Evolutionary conservation across 2,329 filamentous ascomycete genomes (phyloP), one percentile per base, ranked within the genome.

Genomic region (Colletotrichum brevisporum): DNA sequence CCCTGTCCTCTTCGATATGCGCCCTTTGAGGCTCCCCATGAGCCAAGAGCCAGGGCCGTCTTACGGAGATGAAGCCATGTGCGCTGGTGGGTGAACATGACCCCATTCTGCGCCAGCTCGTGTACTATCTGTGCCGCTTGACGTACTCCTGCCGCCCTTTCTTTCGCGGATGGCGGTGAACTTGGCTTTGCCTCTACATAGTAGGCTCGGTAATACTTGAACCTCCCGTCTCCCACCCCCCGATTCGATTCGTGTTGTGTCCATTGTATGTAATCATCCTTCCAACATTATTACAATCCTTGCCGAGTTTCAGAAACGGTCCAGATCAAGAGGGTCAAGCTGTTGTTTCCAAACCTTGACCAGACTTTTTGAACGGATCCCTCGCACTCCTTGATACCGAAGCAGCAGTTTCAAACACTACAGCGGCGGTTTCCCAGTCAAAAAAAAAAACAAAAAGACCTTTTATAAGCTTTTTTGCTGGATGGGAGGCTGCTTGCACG

Each of bases 51-150:
- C 27, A 58, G 57, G 60, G 16, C 55, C 55, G 56, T 69, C 67
- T 51, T 66, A 69, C 62, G 67, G 55, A 69, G 67, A 66, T 51
- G 67, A 66, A 61, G 62, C 62, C 67, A 61, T 67, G 67, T 69
- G 62, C 48, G 31, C 67, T 51, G 56, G 59, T 67, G 67, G 62
- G 56, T 43, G 43, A 39, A 62, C 62, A 67, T 66, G 62, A 61
- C 62, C 62, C 67, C 55, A 61, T 61, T 56, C 48, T 60, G 27
- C 45, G 41, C 59, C 54, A 66, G 21, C 54, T 67, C 51, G 62
- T 69, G 55, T 69, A 55, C 10, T 36, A 24, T 60, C 67, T 53
- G 67, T 66, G 67, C 67, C 67, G 66, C 66, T 66, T 66, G 62
- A 69, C 62, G 62, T 69, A 60, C 61, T 31, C 43, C 43, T 53